A percentile compares a stretch with the other conserved stretches of the same genome.
These are phyloP conservation scores for Vitis vinifera DNA, from an alignment of 164 flowering plant genomes.

Conservation along the genomic window DNA sequence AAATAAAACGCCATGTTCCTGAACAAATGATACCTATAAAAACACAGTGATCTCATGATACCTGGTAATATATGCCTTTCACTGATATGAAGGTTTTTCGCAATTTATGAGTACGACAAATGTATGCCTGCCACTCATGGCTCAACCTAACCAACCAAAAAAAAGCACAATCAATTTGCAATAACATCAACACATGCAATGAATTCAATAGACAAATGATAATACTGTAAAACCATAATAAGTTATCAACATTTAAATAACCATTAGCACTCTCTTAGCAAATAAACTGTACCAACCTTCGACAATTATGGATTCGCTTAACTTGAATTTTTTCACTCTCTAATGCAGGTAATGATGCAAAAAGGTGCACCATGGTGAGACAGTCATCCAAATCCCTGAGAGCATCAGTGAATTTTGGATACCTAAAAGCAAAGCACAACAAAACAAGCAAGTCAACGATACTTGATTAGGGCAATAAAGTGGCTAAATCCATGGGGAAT, in stretches of 20 bases:
- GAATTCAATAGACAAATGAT: background rate
- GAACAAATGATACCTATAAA: background rate
- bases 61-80: constrained; percentile 96
- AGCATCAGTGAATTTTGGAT: constrained; percentile 84
- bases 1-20: background rate
- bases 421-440: constrained; percentile 41
- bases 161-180: background rate
- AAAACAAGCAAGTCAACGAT: background rate
- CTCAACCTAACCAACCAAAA: constrained; percentile 58
- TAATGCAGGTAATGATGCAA: constrained; percentile 82
- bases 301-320: constrained; percentile 70
- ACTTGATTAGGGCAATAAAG: background rate
- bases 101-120: constrained; percentile 80
- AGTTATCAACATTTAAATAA: no score
- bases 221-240: no score
- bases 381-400: constrained; percentile 94
- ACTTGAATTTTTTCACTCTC: constrained; percentile 65
- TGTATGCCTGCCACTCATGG: constrained; percentile 96
- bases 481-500: background rate
- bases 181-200: no score
- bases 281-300: constrained; percentile 51
- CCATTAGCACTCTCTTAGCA: no score
- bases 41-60: constrained; percentile 13
- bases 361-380: constrained; percentile 89
- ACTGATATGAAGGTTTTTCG: constrained; percentile 86